phyloP scores from a whole-genome alignment of 202 grass and related monocot species.

The Setaria viridis region DNA sequence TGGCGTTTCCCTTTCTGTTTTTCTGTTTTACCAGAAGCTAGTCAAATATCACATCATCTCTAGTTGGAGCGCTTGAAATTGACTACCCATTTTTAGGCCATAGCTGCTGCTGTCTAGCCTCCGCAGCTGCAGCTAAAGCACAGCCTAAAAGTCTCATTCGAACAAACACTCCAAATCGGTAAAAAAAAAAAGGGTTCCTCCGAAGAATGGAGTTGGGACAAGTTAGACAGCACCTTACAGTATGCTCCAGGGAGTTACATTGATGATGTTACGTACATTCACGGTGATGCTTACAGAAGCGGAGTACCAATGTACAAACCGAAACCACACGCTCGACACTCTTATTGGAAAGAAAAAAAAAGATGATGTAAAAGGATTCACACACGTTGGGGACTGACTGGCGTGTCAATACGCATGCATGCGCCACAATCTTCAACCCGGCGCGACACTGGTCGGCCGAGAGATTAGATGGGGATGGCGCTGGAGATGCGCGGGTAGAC shows the following conservation, averaged over 20 bases:
- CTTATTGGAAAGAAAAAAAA: background rate
- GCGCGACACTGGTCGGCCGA: too few relatives aligned
- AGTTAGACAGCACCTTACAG: background rate
- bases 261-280: conserved; percentile 1
- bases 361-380: background rate
- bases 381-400: background rate
- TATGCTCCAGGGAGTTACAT: background rate
- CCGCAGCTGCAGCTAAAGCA: too few relatives aligned
- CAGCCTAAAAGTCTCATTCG: too few relatives aligned
- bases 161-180: too few relatives aligned
- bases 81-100: too few relatives aligned
- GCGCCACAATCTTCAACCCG: background rate
- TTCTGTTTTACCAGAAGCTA: too few relatives aligned
- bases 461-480: conserved; percentile 60
- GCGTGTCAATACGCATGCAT: background rate
- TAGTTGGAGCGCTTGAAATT: too few relatives aligned
- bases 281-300: background rate
- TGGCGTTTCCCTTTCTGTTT: too few relatives aligned
- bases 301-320: background rate
- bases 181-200: background rate
- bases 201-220: background rate
- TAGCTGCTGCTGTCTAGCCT: too few relatives aligned
- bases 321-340: background rate
- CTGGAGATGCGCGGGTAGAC: conserved; percentile 73
- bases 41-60: too few relatives aligned